A percentile compares a stretch with the other conserved stretches of the same genome.
Evolutionary conservation across 2,329 filamentous ascomycete genomes (phyloP).

Genomic region (Fusarium sp.): DNA sequence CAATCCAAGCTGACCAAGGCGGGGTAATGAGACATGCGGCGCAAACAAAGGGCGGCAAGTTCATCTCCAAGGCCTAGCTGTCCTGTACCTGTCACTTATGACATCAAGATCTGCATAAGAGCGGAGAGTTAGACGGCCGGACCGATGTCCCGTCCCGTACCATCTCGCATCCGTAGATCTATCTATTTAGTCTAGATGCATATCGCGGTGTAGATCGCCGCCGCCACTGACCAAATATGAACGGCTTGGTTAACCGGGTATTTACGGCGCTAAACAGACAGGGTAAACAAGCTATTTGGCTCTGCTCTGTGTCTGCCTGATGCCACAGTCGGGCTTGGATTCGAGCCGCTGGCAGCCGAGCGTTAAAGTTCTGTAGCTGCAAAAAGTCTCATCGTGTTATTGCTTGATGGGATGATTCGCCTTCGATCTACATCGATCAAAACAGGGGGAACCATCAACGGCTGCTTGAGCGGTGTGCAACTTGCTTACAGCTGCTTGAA

Average conservation of each 20-base stretch:
- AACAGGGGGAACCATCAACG: rapidly evolving
- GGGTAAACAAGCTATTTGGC: too few relatives aligned
- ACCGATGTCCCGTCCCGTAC: not conserved
- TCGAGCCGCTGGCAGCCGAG: not conserved
- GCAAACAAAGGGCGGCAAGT: not conserved
- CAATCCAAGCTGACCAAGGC: not conserved
- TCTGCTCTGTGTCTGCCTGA: too few relatives aligned
- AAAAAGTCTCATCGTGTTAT: not conserved
- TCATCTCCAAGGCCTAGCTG: not conserved
- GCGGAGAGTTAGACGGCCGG: not conserved
- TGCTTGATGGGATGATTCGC: rapidly evolving
- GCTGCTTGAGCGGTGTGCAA: not conserved
- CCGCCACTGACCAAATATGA: not conserved
- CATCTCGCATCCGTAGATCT: not conserved
- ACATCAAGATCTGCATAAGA: too few relatives aligned
- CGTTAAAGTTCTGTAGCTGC: not conserved
- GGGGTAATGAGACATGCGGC: not conserved
- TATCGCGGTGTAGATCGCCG: not conserved
- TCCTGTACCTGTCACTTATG: not conserved
- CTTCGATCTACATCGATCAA: rapidly evolving
- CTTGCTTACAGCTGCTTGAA: not conserved
- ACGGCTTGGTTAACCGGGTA: not conserved
- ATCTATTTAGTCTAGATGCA: not conserved
- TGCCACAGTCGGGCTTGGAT: rapidly evolving
- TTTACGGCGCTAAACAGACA: not conserved